Conservation (phyloP, 1,284 basidiomycete species). For the Apiotrichum laibachii region DNA sequence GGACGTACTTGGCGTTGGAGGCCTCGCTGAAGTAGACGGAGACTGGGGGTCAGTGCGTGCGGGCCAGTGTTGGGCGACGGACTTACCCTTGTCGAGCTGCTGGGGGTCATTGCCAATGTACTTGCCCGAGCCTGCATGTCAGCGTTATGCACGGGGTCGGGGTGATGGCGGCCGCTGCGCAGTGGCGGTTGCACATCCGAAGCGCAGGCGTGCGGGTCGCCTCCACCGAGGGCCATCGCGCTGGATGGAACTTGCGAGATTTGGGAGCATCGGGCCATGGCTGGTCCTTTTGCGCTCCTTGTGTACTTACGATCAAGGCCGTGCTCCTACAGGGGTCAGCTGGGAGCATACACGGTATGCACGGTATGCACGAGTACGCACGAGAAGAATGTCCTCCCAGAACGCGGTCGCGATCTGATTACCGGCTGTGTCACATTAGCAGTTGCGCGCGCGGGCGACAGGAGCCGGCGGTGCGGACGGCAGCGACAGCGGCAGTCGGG, state of each 20-base stretch:
- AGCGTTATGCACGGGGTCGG: neutral
- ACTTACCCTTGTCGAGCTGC: constrained; percentile 41
- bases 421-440: constrained; percentile 29
- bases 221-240: neutral
- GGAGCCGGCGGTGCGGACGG: too few species aligned
- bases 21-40: constrained; percentile 53
- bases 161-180: neutral
- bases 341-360: constrained; percentile 14
- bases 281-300: neutral
- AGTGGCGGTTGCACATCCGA: neutral
- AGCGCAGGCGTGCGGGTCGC: neutral
- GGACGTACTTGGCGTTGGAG: constrained; percentile 63
- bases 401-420: constrained; percentile 49
- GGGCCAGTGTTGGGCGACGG: neutral
- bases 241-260: neutral
- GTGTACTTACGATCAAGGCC: constrained; percentile 39
- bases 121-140: constrained; percentile 34
- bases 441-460: neutral
- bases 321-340: constrained; percentile 33
- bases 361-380: constrained; percentile 11
- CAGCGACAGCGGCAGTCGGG: too few species aligned
- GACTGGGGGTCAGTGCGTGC: constrained; percentile 21
- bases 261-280: too few species aligned
- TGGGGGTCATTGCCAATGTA: constrained; percentile 43
- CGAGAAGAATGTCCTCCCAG: constrained; percentile 49